Percentiles rank a stretch among this genome's conserved stretches.
phyloP scores from a whole-genome alignment of 768 basidiomycete genomes.

The Tricholoma sp. region DNA sequence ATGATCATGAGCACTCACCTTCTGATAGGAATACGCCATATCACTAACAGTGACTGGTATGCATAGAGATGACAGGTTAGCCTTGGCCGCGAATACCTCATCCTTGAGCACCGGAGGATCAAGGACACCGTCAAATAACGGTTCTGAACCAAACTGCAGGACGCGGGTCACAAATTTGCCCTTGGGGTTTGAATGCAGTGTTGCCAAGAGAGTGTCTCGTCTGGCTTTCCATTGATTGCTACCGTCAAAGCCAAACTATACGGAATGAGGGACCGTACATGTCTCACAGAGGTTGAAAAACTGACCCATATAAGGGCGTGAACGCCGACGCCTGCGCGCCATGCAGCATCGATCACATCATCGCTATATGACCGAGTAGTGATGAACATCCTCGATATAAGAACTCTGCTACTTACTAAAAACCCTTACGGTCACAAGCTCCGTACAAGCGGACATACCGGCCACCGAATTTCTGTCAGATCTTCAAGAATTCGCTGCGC shows the following conservation, averaged over 20 bases:
- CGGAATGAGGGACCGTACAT: background rate
- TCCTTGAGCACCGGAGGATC: slow-evolving; percentile 40
- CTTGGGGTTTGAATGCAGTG: slow-evolving; percentile 54
- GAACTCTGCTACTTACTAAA: slow-evolving; percentile 33
- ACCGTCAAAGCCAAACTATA: slow-evolving; percentile 45
- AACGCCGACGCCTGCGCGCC: slow-evolving; percentile 62
- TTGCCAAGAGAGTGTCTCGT: slow-evolving; percentile 45
- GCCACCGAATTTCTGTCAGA: slow-evolving; percentile 52
- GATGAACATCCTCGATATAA: background rate
- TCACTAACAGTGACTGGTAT: slow-evolving; percentile 70
- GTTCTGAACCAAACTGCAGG: slow-evolving; percentile 70
- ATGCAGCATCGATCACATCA: slow-evolving; percentile 63
- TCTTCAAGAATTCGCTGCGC: slow-evolving; percentile 52
- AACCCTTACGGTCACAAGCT: slow-evolving; percentile 38
- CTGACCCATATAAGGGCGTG: slow-evolving; percentile 72
- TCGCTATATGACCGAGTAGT: slow-evolving; percentile 25
- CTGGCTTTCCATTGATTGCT: slow-evolving; percentile 47
- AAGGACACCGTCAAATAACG: slow-evolving; percentile 56
- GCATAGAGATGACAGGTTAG: slow-evolving; percentile 42
- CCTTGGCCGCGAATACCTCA: slow-evolving; percentile 47
- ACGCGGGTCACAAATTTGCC: slow-evolving; percentile 62
- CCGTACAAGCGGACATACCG: slow-evolving; percentile 64
- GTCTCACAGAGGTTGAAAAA: background rate
- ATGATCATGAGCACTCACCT: slow-evolving; percentile 17
- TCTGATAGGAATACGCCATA: slow-evolving; percentile 55